These are phyloP conservation scores for Zalerion maritima DNA, from an alignment of 495 filamentous ascomycete species.

Conservation along the genomic window DNA sequence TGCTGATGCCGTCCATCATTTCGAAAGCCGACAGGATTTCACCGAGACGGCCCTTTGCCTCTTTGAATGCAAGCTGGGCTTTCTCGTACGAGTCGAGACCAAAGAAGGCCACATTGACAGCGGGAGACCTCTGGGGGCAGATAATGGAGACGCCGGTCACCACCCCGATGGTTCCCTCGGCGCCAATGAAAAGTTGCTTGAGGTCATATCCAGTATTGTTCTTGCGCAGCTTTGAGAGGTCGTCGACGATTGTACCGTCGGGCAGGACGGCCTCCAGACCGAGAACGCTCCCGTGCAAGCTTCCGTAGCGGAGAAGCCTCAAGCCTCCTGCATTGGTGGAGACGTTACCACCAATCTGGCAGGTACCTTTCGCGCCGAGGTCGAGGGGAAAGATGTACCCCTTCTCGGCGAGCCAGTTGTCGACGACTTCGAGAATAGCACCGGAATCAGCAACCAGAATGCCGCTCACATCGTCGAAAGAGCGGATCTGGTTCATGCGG, in stretches of 20 bases:
- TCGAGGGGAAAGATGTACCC: slow-evolving; percentile 86
- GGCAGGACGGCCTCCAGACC: slow-evolving; percentile 87
- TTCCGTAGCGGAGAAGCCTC: slow-evolving; percentile 80
- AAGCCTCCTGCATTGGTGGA: slow-evolving; percentile 91
- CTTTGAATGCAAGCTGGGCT: slow-evolving; percentile 63
- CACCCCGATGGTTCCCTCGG: slow-evolving; percentile 87
- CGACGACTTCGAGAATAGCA: slow-evolving; percentile 76
- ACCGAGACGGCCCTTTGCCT: slow-evolving; percentile 76
- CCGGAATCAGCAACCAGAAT: slow-evolving; percentile 81
- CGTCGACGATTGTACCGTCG: slow-evolving; percentile 80
- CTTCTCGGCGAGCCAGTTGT: slow-evolving; percentile 64
- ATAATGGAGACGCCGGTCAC: slow-evolving; percentile 81
- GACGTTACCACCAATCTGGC: slow-evolving; percentile 97
- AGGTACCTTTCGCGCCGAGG: slow-evolving; percentile 91
- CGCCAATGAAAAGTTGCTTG: slow-evolving; percentile 94
- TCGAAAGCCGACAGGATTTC: slow-evolving; percentile 97
- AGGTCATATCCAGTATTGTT: slow-evolving; percentile 96
- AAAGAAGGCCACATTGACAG: slow-evolving; percentile 83
- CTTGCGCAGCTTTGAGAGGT: slow-evolving; percentile 75
- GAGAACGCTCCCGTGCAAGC: slow-evolving; percentile 80
- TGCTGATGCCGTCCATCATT: slow-evolving; percentile 78
- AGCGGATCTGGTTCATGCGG: slow-evolving; percentile 78
- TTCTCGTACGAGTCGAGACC: slow-evolving; percentile 76
- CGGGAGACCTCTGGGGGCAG: slow-evolving; percentile 71
- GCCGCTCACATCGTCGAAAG: slow-evolving; percentile 87